Evolutionary conservation across 495 filamentous ascomycete genomes (phyloP).

Genomic region (Tuber indicum): DNA sequence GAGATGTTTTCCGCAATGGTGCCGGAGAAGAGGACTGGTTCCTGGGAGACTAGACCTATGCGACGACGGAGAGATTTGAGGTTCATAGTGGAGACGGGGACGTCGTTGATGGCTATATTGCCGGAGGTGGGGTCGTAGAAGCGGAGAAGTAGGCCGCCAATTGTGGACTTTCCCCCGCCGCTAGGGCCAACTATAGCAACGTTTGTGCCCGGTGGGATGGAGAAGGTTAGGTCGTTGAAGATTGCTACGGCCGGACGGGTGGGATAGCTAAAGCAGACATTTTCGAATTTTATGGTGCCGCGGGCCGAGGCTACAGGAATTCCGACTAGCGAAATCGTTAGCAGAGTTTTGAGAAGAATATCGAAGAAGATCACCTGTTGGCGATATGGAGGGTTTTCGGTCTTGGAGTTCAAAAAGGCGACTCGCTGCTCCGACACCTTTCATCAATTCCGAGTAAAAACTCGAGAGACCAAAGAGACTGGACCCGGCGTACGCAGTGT

Average conservation of each 20-base stretch:
- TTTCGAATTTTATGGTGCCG: constrained; percentile 76
- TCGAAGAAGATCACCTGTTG: constrained; percentile 50
- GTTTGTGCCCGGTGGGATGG: constrained; percentile 85
- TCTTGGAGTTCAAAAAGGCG: constrained; percentile 95
- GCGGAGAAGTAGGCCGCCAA: constrained; percentile 75
- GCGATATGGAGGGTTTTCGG: constrained; percentile 74
- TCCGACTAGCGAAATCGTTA: constrained; percentile 50
- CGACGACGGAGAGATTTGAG: constrained; percentile 88
- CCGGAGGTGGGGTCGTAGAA: constrained; percentile 82
- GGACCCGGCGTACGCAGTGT: constrained; percentile 41
- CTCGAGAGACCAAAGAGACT: constrained; percentile 87
- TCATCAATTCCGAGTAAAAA: constrained; percentile 98
- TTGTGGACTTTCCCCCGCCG: constrained; percentile 91
- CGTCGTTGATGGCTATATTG: constrained; percentile 73
- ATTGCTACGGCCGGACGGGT: constrained; percentile 84
- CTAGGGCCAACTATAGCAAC: constrained; percentile 94
- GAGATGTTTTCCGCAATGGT: constrained; percentile 95
- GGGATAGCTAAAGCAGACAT: constrained; percentile 82
- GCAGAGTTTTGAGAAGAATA: background rate
- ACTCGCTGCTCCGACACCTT: constrained; percentile 90
- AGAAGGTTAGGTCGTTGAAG: constrained; percentile 81
- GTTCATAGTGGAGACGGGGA: constrained; percentile 80
- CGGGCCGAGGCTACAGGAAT: constrained; percentile 69
- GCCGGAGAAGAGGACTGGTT: constrained; percentile 92
- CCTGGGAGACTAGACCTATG: constrained; percentile 90